A percentile compares a stretch with the other conserved stretches of the same genome.
Conservation (phyloP, 495 filamentous ascomycete genomes). For the Trichoderma parareesei region DNA sequence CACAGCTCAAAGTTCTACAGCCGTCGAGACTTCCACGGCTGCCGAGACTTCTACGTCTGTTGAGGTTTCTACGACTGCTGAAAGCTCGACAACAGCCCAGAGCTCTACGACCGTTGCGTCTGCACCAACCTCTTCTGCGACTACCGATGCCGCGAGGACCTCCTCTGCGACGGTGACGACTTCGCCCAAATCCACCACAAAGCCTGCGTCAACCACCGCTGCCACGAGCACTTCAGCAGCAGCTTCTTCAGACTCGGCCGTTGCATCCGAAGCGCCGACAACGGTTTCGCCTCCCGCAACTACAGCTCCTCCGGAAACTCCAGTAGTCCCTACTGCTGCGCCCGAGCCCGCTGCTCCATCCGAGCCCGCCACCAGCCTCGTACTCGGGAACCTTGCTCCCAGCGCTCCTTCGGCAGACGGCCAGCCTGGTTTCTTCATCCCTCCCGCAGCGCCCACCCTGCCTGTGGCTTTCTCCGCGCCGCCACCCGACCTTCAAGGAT, state of each 20-base stretch:
- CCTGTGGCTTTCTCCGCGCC: not conserved
- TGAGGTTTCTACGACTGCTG: not conserved
- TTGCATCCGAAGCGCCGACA: not conserved
- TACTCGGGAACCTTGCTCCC: slow-evolving; percentile 2
- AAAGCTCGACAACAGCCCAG: slow-evolving; percentile 8
- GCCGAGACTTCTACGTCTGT: not conserved
- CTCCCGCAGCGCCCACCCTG: not conserved
- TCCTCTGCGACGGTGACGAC: not conserved
- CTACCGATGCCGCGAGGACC: not conserved
- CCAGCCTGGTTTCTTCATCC: not conserved
- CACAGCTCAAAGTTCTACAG: slow-evolving; percentile 13
- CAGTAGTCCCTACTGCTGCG: not conserved
- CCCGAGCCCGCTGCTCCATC: not conserved
- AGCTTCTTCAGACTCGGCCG: not conserved
- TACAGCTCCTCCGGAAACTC: not conserved
- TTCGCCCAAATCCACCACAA: not conserved
- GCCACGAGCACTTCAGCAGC: not conserved
- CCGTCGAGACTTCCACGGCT: slow-evolving; percentile 11
- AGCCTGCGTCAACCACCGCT: not conserved
- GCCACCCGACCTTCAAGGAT: not conserved
- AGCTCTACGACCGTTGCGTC: slow-evolving; percentile 15
- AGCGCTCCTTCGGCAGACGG: not conserved
- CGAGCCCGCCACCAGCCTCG: not conserved
- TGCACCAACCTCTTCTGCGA: not conserved
- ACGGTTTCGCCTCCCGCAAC: not conserved